These are phyloP conservation scores for Beauveria medogensis DNA, from an alignment of 2,329 filamentous ascomycete species.

Conservation along the genomic window DNA sequence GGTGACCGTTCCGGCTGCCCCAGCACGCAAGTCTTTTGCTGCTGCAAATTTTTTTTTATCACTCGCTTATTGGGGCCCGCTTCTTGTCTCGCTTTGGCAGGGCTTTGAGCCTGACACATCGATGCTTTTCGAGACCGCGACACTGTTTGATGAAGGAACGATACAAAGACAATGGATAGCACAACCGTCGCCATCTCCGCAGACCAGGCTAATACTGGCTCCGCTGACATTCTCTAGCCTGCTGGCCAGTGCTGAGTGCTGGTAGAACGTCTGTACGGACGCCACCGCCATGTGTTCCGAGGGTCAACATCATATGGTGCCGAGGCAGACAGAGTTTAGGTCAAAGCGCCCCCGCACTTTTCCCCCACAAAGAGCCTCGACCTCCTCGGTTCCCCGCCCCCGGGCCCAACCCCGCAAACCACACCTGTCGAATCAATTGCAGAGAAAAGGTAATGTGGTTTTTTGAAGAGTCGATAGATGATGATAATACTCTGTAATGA, in stretches of 20 bases:
- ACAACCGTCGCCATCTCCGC: background rate
- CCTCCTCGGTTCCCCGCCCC: background rate
- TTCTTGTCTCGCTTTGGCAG: background rate
- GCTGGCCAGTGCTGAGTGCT: no score
- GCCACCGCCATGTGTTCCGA: slow-evolving; percentile 7
- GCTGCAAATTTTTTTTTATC: background rate
- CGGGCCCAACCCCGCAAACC: background rate
- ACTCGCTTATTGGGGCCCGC: background rate
- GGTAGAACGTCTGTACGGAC: background rate
- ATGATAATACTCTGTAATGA: background rate
- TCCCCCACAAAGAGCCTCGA: slow-evolving; percentile 9
- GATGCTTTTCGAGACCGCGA: no score
- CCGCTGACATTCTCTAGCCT: no score
- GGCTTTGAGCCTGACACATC: background rate
- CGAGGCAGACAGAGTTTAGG: background rate
- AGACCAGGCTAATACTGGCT: no score
- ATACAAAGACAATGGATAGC: background rate
- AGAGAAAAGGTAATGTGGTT: background rate
- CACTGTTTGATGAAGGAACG: no score
- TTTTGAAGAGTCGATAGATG: background rate
- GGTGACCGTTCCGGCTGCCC: background rate
- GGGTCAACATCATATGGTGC: background rate
- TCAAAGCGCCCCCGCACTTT: slow-evolving; percentile 4
- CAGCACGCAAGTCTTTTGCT: background rate
- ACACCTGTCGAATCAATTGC: background rate